Percentiles rank a stretch among this genome's conserved stretches.
These are phyloP conservation scores for Chenopodium album DNA, from an alignment of 148 eudicot species.

Conservation along the genomic window DNA sequence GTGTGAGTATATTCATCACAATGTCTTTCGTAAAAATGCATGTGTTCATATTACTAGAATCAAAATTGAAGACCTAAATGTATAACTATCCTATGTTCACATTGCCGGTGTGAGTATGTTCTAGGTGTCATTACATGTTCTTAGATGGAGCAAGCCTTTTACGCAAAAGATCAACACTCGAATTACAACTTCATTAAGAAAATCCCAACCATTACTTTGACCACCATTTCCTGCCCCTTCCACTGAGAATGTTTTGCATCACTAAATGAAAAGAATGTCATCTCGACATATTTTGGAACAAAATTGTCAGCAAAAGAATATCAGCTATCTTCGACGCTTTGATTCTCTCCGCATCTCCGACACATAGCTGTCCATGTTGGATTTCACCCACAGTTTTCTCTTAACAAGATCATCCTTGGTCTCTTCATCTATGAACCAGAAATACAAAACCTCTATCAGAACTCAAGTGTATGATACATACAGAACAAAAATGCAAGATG, in stretches of 20 bases:
- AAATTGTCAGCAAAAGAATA: slow-evolving; percentile 17
- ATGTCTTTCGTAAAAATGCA: neutral
- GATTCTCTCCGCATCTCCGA: slow-evolving; percentile 92
- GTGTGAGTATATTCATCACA: neutral
- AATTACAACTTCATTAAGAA: slow-evolving; percentile 20
- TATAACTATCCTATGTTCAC: neutral
- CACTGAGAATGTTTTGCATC: neutral
- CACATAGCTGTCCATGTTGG: slow-evolving; percentile 69
- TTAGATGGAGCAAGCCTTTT: neutral
- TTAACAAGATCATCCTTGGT: slow-evolving; percentile 79
- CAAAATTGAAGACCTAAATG: slow-evolving; percentile 5
- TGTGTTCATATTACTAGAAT: neutral
- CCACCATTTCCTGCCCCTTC: neutral
- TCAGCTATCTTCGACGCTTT: slow-evolving; percentile 80
- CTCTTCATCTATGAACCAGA: slow-evolving; percentile 51
- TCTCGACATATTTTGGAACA: slow-evolving; percentile 13
- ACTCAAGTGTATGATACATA: neutral
- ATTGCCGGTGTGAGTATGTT: neutral
- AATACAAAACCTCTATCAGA: slow-evolving; percentile 5
- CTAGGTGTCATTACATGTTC: neutral
- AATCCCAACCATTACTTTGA: slow-evolving; percentile 15
- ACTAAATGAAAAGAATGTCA: neutral
- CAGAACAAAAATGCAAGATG: neutral
- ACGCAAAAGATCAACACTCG: slow-evolving; percentile 9
- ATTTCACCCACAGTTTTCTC: slow-evolving; percentile 74